Evolutionary conservation across 345 rosid genomes (phyloP).

Genomic region (Aquilaria sinensis): DNA sequence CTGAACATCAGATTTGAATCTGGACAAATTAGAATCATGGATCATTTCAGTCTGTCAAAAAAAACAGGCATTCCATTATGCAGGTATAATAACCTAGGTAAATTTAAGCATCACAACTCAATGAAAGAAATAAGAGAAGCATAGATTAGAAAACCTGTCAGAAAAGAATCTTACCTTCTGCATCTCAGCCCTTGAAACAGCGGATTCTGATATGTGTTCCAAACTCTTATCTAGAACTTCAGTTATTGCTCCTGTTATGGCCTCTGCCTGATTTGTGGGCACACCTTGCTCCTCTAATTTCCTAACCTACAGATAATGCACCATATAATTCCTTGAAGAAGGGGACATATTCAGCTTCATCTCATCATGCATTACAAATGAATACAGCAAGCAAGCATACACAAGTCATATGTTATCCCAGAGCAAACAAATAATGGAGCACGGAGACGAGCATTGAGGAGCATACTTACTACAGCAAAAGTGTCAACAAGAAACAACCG

Average conservation of each 20-base stretch:
- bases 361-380: background rate
- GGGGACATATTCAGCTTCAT: background rate
- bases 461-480: slow-evolving; percentile 56
- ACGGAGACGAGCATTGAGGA: background rate
- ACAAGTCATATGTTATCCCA: too few relatives aligned
- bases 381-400: background rate
- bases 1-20: slow-evolving; percentile 72
- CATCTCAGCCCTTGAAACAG: slow-evolving; percentile 75
- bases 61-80: background rate
- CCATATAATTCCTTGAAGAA: background rate
- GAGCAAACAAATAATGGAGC: background rate
- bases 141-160: too few relatives aligned
- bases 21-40: slow-evolving; percentile 67
- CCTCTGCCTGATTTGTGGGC: slow-evolving; percentile 93
- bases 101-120: background rate
- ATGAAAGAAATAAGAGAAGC: too few relatives aligned
- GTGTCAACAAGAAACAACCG: slow-evolving; percentile 85
- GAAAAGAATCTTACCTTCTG: slow-evolving; percentile 46
- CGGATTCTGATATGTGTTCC: slow-evolving; percentile 70
- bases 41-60: slow-evolving; percentile 54
- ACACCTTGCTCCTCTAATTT: slow-evolving; percentile 74
- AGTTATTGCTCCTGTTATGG: slow-evolving; percentile 69
- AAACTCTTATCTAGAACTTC: slow-evolving; percentile 69
- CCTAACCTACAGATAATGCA: slow-evolving; percentile 51
- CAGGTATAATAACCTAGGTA: background rate